These are phyloP conservation scores for Polygonum aviculare DNA, from an alignment of 148 eudicot species.

Conservation along the genomic window DNA sequence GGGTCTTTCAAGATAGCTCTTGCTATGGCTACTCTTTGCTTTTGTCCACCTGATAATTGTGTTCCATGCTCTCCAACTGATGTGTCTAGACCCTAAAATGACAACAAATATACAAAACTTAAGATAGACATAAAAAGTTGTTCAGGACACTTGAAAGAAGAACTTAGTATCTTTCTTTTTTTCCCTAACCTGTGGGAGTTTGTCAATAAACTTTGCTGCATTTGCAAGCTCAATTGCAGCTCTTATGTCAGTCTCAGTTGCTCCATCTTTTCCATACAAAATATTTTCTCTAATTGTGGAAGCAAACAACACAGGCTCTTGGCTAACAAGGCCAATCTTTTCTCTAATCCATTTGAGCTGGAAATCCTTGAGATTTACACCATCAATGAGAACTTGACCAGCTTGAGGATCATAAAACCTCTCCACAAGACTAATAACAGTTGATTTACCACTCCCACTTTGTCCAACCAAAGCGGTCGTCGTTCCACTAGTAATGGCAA, in stretches of 20 bases:
- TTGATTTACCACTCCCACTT: constrained; percentile 73
- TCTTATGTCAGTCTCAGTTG: constrained; percentile 42
- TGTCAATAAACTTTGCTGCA: constrained; percentile 50
- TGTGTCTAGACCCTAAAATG: constrained; percentile 61
- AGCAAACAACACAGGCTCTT: constrained; percentile 59
- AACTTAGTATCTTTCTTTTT: neutral
- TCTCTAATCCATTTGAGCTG: constrained; percentile 56
- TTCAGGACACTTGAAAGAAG: neutral
- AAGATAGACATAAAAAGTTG: neutral
- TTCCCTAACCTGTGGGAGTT: constrained; percentile 43
- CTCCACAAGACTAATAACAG: constrained; percentile 56
- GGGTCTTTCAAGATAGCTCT: constrained; percentile 80
- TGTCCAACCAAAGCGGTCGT: constrained; percentile 67
- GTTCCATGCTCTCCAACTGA: constrained; percentile 85
- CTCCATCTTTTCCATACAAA: constrained; percentile 49
- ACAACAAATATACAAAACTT: neutral
- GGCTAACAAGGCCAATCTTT: constrained; percentile 68
- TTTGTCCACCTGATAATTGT: constrained; percentile 82
- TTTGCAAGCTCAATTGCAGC: constrained; percentile 58
- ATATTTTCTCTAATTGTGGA: constrained; percentile 57
- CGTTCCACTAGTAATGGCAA: constrained; percentile 43
- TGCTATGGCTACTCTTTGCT: constrained; percentile 84
- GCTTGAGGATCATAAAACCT: constrained; percentile 66
- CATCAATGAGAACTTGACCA: constrained; percentile 65
- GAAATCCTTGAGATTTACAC: constrained; percentile 43